These are phyloP conservation scores for Glycine tomentella DNA, from an alignment of 306 rosid species.

Conservation along the genomic window DNA sequence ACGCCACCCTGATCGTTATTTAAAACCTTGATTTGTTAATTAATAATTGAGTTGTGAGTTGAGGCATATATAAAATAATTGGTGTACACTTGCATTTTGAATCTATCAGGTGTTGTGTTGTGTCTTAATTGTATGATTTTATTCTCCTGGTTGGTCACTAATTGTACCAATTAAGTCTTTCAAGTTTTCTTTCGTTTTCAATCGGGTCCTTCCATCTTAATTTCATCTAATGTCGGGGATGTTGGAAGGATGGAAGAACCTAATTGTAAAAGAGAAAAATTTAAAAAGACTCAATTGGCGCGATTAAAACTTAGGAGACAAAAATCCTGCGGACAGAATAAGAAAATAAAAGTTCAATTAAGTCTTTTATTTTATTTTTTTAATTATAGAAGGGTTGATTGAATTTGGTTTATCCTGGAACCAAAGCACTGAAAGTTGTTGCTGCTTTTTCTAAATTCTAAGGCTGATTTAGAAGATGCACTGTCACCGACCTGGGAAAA, in stretches of 20 bases:
- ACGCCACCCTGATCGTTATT: too few species aligned
- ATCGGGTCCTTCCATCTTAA: not conserved
- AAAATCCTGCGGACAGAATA: not conserved
- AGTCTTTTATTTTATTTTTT: not conserved
- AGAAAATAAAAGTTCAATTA: not conserved
- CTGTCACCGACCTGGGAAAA: slow-evolving; percentile 98
- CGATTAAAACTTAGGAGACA: not conserved
- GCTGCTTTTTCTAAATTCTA: not conserved
- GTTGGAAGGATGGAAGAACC: not conserved
- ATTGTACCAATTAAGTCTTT: not conserved
- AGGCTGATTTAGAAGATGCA: slow-evolving; percentile 98
- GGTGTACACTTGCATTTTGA: not conserved
- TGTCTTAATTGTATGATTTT: not conserved
- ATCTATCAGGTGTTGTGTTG: not conserved
- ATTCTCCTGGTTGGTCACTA: not conserved
- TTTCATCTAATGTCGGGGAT: not conserved
- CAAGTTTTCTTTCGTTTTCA: not conserved
- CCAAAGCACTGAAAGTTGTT: slow-evolving; percentile 13
- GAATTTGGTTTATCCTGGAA: slow-evolving; percentile 26
- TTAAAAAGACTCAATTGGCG: not conserved
- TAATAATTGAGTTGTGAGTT: too few species aligned
- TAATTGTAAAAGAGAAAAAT: too few species aligned
- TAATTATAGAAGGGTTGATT: not conserved
- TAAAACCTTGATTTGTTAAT: too few species aligned
- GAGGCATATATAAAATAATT: not conserved